Evolutionary conservation across 2,329 filamentous ascomycete genomes (phyloP).

Genomic region (Bipolaris gigantea): DNA sequence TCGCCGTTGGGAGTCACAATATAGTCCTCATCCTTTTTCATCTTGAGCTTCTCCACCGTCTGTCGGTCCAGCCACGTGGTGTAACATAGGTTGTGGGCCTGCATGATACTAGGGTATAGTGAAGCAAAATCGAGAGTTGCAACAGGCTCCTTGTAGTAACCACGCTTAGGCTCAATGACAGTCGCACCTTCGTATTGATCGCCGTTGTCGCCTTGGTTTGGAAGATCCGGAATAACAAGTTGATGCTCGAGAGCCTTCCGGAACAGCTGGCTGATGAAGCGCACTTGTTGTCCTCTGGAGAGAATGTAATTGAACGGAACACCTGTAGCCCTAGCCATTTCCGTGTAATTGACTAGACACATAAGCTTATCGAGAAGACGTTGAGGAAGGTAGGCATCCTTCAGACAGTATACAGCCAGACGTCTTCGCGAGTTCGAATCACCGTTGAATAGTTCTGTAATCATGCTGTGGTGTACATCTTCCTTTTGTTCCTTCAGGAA

Average conservation of each 20-base stretch:
- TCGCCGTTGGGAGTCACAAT: slow-evolving; percentile 95
- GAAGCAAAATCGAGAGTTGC: slow-evolving; percentile 98
- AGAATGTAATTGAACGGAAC: slow-evolving; percentile 96
- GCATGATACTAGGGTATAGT: slow-evolving; percentile 97
- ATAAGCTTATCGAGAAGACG: slow-evolving; percentile 96
- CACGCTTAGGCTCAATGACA: slow-evolving; percentile 91
- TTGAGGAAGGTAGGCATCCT: slow-evolving; percentile 95
- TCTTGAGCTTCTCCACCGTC: slow-evolving; percentile 71
- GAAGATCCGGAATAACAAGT: slow-evolving; percentile 88
- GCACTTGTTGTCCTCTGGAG: slow-evolving; percentile 91
- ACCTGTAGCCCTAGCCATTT: slow-evolving; percentile 99
- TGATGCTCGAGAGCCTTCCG: slow-evolving; percentile 92
- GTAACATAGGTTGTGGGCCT: slow-evolving; percentile 97
- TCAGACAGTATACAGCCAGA: slow-evolving; percentile 92
- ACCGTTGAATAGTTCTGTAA: slow-evolving; percentile 96
- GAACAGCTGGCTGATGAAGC: slow-evolving; percentile 96
- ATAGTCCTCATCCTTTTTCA: slow-evolving; percentile 91
- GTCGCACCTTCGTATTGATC: slow-evolving; percentile 98
- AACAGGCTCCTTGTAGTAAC: slow-evolving; percentile 92
- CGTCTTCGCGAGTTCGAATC: slow-evolving; percentile 89
- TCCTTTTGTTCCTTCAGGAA: slow-evolving; percentile 98
- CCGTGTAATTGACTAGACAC: slow-evolving; percentile 97
- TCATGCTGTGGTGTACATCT: slow-evolving; percentile 99
- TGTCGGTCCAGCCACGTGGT: slow-evolving; percentile 85
- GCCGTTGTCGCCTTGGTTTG: slow-evolving; percentile 64